Conservation (phyloP, 805 yeast genomes). For the Kuraishia piskuri region DNA sequence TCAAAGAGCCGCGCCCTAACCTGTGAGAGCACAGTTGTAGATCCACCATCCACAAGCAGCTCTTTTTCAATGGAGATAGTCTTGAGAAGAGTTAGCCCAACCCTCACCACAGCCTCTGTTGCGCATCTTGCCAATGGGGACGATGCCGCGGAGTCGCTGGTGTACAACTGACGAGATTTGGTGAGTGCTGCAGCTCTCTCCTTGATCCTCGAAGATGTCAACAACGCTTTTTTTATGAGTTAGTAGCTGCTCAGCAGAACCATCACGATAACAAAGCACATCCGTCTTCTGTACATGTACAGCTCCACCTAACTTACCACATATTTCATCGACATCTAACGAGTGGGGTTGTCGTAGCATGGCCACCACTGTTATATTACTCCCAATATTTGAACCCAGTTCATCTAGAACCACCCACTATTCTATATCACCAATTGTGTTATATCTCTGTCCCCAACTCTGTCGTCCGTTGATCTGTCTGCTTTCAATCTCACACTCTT, state of each 20-base stretch:
- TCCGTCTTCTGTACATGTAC: too few species aligned
- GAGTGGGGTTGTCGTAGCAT: not conserved
- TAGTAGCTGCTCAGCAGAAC: not conserved
- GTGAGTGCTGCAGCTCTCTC: conserved; percentile 18
- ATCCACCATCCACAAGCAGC: not conserved
- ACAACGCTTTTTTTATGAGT: conserved; percentile 6
- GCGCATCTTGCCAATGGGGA: not conserved
- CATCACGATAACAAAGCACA: too few species aligned
- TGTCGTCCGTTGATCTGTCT: not conserved
- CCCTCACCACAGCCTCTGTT: not conserved
- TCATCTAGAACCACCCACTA: too few species aligned
- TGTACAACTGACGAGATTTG: not conserved
- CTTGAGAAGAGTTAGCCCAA: not conserved
- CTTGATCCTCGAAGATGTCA: conserved; percentile 42
- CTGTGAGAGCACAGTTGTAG: not conserved
- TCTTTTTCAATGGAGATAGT: not conserved
- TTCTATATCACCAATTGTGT: too few species aligned
- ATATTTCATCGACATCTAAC: not conserved
- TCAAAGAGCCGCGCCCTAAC: not conserved
- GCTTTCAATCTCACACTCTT: not conserved
- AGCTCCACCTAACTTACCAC: too few species aligned
- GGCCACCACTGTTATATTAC: not conserved
- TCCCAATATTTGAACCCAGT: too few species aligned
- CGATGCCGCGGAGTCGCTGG: not conserved
- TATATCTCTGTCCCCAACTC: too few species aligned